Percentiles rank a stretch among this genome's conserved stretches.
These are phyloP conservation scores for Syzygium oleosum DNA, from an alignment of 345 rosid species.

Conservation along the genomic window DNA sequence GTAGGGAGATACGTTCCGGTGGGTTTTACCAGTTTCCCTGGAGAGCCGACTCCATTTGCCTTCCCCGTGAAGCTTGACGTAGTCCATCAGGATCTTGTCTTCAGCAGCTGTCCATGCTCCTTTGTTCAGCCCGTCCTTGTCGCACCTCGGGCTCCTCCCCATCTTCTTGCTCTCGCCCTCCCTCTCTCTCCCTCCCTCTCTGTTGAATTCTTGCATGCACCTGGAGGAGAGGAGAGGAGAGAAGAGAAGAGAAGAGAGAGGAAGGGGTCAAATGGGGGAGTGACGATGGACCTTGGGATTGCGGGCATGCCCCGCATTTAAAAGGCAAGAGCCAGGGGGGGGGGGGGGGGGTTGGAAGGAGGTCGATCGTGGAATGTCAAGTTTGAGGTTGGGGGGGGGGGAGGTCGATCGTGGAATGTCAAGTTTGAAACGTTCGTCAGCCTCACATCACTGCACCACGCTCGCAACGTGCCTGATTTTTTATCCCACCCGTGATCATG, in stretches of 20 bases:
- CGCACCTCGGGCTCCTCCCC: slow-evolving; percentile 12
- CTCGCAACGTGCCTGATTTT: neutral
- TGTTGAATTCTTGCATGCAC: neutral
- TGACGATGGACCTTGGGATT: neutral
- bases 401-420: neutral
- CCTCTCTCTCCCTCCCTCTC: neutral
- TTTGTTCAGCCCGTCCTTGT: slow-evolving; percentile 17
- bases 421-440: no score
- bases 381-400: no score
- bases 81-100: slow-evolving; percentile 18
- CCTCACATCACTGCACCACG: neutral
- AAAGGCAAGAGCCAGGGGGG: neutral
- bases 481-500: neutral
- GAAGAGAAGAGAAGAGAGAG: neutral
- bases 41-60: slow-evolving; percentile 23
- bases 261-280: neutral
- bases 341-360: neutral
- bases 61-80: slow-evolving; percentile 16
- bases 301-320: neutral
- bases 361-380: neutral
- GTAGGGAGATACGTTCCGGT: neutral
- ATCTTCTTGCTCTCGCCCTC: neutral
- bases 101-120: slow-evolving; percentile 26
- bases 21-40: slow-evolving; percentile 8
- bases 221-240: neutral